Conservation (phyloP, 805 yeast genomes). For the Yarrowia phangngaensis region DNA sequence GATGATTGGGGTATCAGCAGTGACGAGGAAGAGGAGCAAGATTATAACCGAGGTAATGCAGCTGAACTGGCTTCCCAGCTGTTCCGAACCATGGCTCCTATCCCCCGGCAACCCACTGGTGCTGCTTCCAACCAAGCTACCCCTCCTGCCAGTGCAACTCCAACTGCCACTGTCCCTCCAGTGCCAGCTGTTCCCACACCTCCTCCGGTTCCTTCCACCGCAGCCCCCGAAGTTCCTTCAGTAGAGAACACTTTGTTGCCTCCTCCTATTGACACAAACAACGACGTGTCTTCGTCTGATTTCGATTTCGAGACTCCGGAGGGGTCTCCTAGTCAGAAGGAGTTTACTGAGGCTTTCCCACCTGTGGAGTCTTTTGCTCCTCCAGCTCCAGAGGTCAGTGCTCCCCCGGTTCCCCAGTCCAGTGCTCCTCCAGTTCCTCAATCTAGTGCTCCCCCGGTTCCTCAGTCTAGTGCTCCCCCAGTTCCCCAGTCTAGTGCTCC, state of each 20-base stretch:
- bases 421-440: background rate
- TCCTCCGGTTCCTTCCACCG: background rate
- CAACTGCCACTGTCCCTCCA: constrained; percentile 16
- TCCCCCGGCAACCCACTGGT: constrained; percentile 32
- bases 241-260: constrained; percentile 11
- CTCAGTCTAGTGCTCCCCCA: constrained; percentile 20
- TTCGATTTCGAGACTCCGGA: constrained; percentile 23
- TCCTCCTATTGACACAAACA: constrained; percentile 14
- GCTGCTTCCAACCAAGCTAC: constrained; percentile 11
- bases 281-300: constrained; percentile 24
- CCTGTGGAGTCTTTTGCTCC: constrained; percentile 38
- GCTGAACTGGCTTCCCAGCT: constrained; percentile 44
- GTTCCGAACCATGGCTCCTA: constrained; percentile 44
- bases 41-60: constrained; percentile 41
- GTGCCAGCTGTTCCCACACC: background rate
- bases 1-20: constrained; percentile 38
- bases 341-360: background rate
- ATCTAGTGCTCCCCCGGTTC: constrained; percentile 24
- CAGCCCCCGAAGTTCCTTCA: too few relatives aligned
- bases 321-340: constrained; percentile 33
- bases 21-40: constrained; percentile 38
- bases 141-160: constrained; percentile 14
- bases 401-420: constrained; percentile 42
- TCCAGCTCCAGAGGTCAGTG: constrained; percentile 39
- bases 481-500: constrained; percentile 19